Evolutionary conservation across 352 stramenopile species (phyloP).

Genomic region (Pythium insidiosum): DNA sequence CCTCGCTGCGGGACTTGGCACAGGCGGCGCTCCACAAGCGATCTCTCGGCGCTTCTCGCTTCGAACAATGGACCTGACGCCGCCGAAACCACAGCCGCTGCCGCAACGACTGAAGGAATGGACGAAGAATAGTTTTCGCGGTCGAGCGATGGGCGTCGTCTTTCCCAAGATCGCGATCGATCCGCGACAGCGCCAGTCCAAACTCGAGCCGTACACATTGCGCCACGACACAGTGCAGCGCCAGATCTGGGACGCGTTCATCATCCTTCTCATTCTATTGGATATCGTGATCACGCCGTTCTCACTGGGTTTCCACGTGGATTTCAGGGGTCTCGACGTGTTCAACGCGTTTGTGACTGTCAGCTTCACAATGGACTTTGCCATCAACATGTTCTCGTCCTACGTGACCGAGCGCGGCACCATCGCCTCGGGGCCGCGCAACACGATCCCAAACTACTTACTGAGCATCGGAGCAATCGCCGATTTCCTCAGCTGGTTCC

Average conservation of each 20-base stretch:
- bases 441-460: slow-evolving; percentile 41
- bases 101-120: no score
- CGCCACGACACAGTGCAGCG: slow-evolving; percentile 36
- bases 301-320: slow-evolving; percentile 35
- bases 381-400: slow-evolving; percentile 44
- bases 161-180: no score
- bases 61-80: no score
- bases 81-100: no score
- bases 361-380: slow-evolving; percentile 47
- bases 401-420: slow-evolving; percentile 40
- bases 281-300: slow-evolving; percentile 50
- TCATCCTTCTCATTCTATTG: slow-evolving; percentile 46
- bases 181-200: no score
- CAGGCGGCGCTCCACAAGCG: no score
- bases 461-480: slow-evolving; percentile 42
- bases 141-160: no score
- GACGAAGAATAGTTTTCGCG: no score
- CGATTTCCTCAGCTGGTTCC: slow-evolving; percentile 63
- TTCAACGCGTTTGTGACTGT: slow-evolving; percentile 32
- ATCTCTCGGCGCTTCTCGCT: no score
- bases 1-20: no score
- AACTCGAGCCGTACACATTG: slow-evolving; percentile 35
- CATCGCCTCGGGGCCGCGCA: slow-evolving; percentile 29
- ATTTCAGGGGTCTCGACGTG: slow-evolving; percentile 10
- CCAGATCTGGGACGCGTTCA: slow-evolving; percentile 38